A percentile compares a stretch with the other conserved stretches of the same genome.
These are phyloP conservation scores for Candida awuae DNA, from an alignment of 805 yeast species.

Conservation along the genomic window DNA sequence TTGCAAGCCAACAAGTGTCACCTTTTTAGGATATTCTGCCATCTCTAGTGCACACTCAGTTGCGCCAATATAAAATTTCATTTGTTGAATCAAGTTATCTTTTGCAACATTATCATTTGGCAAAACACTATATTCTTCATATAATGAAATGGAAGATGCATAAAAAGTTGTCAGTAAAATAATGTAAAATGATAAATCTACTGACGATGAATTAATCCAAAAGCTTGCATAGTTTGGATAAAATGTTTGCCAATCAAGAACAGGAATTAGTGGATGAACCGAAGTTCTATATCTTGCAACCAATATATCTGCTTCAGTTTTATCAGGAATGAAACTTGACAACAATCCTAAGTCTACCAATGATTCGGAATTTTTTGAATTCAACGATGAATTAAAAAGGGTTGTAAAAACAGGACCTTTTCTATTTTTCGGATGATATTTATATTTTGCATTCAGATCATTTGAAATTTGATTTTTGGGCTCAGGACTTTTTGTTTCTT, in stretches of 20 bases:
- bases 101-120: slow-evolving; percentile 17
- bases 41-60: slow-evolving; percentile 41
- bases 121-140: slow-evolving; percentile 46
- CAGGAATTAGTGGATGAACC: slow-evolving; percentile 49
- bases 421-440: slow-evolving; percentile 12
- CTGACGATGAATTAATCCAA: slow-evolving; percentile 33
- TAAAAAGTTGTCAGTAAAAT: slow-evolving; percentile 46
- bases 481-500: background rate
- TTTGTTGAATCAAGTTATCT: slow-evolving; percentile 33
- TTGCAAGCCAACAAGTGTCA: slow-evolving; percentile 32
- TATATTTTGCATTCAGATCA: slow-evolving; percentile 11
- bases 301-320: slow-evolving; percentile 38
- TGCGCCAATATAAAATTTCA: slow-evolving; percentile 41
- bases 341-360: slow-evolving; percentile 26
- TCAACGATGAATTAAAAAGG: slow-evolving; percentile 19
- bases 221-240: slow-evolving; percentile 38
- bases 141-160: slow-evolving; percentile 52
- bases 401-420: slow-evolving; percentile 21
- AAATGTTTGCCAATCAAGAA: slow-evolving; percentile 40
- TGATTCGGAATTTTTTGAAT: slow-evolving; percentile 7
- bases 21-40: slow-evolving; percentile 43
- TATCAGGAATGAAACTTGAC: slow-evolving; percentile 38
- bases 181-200: slow-evolving; percentile 39
- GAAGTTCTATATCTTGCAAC: slow-evolving; percentile 42
- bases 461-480: background rate